Base-by-base conservation (phyloP, 352 stramenopile species). In the Phytopythium montanum region DNA sequence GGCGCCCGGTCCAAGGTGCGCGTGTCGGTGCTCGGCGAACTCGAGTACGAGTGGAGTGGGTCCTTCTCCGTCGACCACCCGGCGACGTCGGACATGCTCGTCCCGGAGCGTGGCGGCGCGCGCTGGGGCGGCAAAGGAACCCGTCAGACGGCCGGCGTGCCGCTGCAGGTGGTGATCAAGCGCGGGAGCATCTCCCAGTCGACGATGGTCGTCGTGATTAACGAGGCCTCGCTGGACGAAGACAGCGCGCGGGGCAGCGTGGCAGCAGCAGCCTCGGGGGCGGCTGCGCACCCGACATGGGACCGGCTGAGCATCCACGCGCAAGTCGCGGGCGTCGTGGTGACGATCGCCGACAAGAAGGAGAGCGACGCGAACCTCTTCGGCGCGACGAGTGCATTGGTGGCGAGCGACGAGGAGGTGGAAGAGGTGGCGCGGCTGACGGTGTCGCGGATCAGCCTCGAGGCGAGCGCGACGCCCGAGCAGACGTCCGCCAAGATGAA, bases 301-400 rank as follows among this genome's bases (percentile, higher is more conserved):
- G 76, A 91, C 29, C 76, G 63, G 4, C 78, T 90, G 34, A 90
- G 65, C 14, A 56, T 92, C 28, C 73, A 92, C 55, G 77, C 75
- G 18, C 83, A 94, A 58, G 64, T 94, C 13, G 83, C 82, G 9
- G 81, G 83, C 7, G 44, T 92, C 7, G 77, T 85, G 9, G 61
- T 94, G 26, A 93, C 85, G 5, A 62, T 94, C 3, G 79, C 79
- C 0, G 85, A 94, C 59, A 87, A 82, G 57, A 83, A 75, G 41
- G 58, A 68, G 14, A 45, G 39, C 2, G 39, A 50, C 16, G 33
- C 26, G 2, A 38, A 50, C 18, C 31, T 60, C 9, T 59, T 64
- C 16, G 50, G 50, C 19, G 18, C 29, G 41, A 31, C 39, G 9
- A 54, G 39, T 23, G 2, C 59, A 21, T 36, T 31, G 6, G 19